These are phyloP conservation scores for Candida maris DNA, from an alignment of 805 yeast genomes.

Conservation along the genomic window DNA sequence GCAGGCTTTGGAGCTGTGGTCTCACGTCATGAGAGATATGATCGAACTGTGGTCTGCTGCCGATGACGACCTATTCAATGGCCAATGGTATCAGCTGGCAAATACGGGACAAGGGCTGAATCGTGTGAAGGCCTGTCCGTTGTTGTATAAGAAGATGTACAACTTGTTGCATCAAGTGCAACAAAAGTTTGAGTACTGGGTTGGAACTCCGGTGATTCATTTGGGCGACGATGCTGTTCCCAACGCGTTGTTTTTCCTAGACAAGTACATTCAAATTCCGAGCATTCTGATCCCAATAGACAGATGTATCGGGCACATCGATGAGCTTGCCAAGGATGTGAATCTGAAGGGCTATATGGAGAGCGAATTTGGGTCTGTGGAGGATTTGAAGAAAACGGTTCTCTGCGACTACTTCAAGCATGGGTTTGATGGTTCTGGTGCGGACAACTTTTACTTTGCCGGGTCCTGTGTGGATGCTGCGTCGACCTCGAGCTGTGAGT, in stretches of 20 bases:
- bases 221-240: slow-evolving; percentile 84
- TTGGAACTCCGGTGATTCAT: slow-evolving; percentile 78
- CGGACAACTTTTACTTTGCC: slow-evolving; percentile 78
- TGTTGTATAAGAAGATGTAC: slow-evolving; percentile 66
- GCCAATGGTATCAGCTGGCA: slow-evolving; percentile 51
- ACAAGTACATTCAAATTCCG: slow-evolving; percentile 78
- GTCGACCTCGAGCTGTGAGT: slow-evolving; percentile 78
- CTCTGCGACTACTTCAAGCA: slow-evolving; percentile 51
- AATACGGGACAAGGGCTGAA: slow-evolving; percentile 83
- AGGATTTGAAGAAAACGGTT: slow-evolving; percentile 47
- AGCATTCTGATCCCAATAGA: slow-evolving; percentile 72
- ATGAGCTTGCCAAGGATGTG: slow-evolving; percentile 46
- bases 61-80: slow-evolving; percentile 64
- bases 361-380: slow-evolving; percentile 54
- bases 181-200: slow-evolving; percentile 60
- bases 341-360: slow-evolving; percentile 47
- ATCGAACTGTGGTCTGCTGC: slow-evolving; percentile 73
- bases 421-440: slow-evolving; percentile 78
- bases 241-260: slow-evolving; percentile 73
- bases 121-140: slow-evolving; percentile 71
- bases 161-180: slow-evolving; percentile 64
- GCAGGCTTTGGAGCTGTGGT: slow-evolving; percentile 74
- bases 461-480: slow-evolving; percentile 85
- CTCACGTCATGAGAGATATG: slow-evolving; percentile 74
- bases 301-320: slow-evolving; percentile 51